Evolutionary conservation across 306 rosid genomes (phyloP), one percentile per base, ranked within the genome.

Genomic region (Cucumis melo): DNA sequence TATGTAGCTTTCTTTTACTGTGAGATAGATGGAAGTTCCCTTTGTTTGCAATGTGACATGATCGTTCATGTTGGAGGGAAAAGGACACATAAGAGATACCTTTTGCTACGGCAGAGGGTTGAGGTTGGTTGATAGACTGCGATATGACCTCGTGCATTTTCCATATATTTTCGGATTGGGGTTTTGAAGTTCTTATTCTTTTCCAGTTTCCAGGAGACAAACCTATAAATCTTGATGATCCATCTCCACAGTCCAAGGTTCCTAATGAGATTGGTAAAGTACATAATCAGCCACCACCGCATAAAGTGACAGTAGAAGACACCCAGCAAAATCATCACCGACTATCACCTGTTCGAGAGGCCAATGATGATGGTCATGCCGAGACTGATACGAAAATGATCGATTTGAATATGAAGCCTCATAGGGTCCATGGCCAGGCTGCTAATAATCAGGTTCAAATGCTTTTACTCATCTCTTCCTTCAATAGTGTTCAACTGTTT

Each of bases 381-480:
- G 83, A 84, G 91, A 84, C 86, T 78, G 93, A 92, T 39, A 88
- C 76, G n/a, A 85, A 94, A 79, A 83, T 94, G 96, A 87, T 94
- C 76, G 99, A 94, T 83, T 85, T 94, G 85, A 94, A 94, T 84
- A 88, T 92, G 83, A 87, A 92, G 87, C 99, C 99, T 83, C 90
- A 87, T 36, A 87, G 90, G 85, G 78, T 94, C 84, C 95, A 87
- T 17, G 99, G 87, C 74, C 99, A 90, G 9, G 86, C 91, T 44
- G 89, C 95, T 59, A 92, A 90, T 86, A 85, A 90, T 84, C 96
- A 90, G 99, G 99, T 94, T 11, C 73, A 5, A 34, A 21, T 76
- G 71, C 67, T 38, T 41, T 59, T 44, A 38, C 44, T 59, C 55
- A 24, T 61, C 73, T 58, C n/a, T 76, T 76, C 38, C 60, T 17